A percentile compares a stretch with the other conserved stretches of the same genome.
Conservation (phyloP, 495 filamentous ascomycete species). For the Astrothelium subdiscretum region DNA sequence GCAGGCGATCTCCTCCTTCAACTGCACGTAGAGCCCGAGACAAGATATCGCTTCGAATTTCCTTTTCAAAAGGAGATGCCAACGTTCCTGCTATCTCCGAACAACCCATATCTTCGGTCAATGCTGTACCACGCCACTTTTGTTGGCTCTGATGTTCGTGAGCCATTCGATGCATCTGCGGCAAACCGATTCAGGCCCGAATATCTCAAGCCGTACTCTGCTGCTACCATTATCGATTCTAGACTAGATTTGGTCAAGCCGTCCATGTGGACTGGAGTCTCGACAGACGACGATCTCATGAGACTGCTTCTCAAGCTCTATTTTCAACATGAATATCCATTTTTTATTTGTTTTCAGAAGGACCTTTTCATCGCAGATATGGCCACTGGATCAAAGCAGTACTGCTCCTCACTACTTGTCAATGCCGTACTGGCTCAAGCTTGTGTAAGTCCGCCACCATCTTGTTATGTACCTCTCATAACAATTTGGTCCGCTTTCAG, state of each 20-base stretch:
- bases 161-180: neutral
- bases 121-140: neutral
- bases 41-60: no score
- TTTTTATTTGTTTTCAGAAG: neutral
- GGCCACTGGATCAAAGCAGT: neutral
- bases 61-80: no score
- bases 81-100: neutral
- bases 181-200: neutral
- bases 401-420: slow-evolving; percentile 3
- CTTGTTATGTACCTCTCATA: neutral
- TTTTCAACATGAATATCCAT: neutral
- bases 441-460: neutral
- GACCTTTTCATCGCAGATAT: slow-evolving; percentile 3
- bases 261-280: neutral
- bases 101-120: neutral
- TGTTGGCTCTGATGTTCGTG: neutral
- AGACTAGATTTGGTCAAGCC: neutral
- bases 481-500: neutral
- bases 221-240: neutral
- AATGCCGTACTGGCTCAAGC: slow-evolving; percentile 1
- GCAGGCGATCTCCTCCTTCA: no score
- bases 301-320: neutral
- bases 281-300: neutral
- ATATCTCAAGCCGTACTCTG: slow-evolving; percentile 4
- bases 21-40: no score